Evolutionary conservation across 1,284 basidiomycete genomes (phyloP).

Genomic region (Marasmius fiardii): DNA sequence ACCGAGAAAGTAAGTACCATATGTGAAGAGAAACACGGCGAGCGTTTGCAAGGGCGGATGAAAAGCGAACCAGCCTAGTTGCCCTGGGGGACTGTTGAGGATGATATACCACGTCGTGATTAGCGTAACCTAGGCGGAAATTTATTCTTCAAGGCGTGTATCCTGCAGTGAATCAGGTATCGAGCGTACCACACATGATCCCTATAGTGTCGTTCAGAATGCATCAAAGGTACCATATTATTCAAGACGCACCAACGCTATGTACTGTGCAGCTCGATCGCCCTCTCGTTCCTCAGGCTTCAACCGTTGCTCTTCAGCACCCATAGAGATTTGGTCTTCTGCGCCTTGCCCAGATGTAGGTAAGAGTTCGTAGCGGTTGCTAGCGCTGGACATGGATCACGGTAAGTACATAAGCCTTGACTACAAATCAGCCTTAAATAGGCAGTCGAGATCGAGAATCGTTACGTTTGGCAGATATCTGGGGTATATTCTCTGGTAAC

Average conservation of each 20-base stretch:
- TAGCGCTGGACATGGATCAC: too few species aligned
- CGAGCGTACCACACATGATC: conserved; percentile 1
- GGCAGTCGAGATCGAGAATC: too few species aligned
- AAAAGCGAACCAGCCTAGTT: conserved; percentile 57
- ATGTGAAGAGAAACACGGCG: conserved; percentile 52
- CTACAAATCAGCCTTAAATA: too few species aligned
- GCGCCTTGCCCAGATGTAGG: conserved; percentile 18
- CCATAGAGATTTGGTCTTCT: conserved; percentile 24
- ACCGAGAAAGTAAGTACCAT: conserved; percentile 37
- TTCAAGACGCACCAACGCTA: conserved; percentile 34
- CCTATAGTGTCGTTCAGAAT: not conserved
- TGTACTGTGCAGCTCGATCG: conserved; percentile 34
- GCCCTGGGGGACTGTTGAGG: conserved; percentile 43
- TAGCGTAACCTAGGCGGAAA: conserved; percentile 38
- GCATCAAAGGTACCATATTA: not conserved
- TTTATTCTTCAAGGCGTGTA: not conserved
- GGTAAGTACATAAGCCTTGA: too few species aligned
- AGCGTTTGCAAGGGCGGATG: conserved; percentile 63
- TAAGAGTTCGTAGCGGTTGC: conserved; percentile 23
- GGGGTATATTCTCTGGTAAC: too few species aligned
- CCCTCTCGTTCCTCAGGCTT: conserved; percentile 37
- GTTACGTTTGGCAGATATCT: too few species aligned
- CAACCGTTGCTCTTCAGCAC: conserved; percentile 30
- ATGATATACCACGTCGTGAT: conserved; percentile 52
- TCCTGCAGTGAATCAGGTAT: not conserved